A percentile compares a stretch with the other conserved stretches of the same genome.
phyloP scores from a whole-genome alignment of 2,329 filamentous ascomycete genomes.

The Blastomyces parvus region DNA sequence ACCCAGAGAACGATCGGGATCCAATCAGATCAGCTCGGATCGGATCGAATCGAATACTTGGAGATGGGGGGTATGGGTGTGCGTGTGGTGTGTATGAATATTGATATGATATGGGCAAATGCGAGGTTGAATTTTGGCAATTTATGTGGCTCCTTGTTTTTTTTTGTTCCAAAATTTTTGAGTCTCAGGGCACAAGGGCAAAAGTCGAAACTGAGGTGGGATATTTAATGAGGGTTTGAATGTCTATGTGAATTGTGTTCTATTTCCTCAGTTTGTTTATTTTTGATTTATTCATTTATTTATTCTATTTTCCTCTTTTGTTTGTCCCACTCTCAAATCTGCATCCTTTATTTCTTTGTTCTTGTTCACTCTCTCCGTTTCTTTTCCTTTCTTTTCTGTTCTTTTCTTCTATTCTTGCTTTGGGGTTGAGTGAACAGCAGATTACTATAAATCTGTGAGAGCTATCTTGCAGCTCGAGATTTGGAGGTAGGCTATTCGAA shows the following conservation, averaged over 20 bases:
- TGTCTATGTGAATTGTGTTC: background rate
- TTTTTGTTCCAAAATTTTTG: background rate
- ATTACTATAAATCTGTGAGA: background rate
- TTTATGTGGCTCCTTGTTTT: background rate
- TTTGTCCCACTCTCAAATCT: background rate
- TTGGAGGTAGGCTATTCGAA: background rate
- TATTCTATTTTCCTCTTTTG: background rate
- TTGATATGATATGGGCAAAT: conserved; percentile 2
- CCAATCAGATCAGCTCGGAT: background rate
- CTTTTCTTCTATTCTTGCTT: background rate
- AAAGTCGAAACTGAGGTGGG: background rate
- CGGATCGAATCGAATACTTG: background rate
- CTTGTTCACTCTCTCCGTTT: too few species aligned
- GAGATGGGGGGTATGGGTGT: background rate
- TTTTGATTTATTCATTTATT: background rate
- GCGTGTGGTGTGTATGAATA: conserved; percentile 1
- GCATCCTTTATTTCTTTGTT: background rate
- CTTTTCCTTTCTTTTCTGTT: background rate
- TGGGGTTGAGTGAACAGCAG: background rate
- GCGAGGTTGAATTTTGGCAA: background rate
- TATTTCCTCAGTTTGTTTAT: background rate
- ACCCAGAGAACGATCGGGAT: background rate
- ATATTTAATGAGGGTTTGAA: background rate
- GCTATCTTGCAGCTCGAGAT: background rate
- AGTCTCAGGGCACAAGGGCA: background rate